These are phyloP conservation scores for Eucalyptus cladocalyx DNA, from an alignment of 345 rosid species.

Conservation along the genomic window DNA sequence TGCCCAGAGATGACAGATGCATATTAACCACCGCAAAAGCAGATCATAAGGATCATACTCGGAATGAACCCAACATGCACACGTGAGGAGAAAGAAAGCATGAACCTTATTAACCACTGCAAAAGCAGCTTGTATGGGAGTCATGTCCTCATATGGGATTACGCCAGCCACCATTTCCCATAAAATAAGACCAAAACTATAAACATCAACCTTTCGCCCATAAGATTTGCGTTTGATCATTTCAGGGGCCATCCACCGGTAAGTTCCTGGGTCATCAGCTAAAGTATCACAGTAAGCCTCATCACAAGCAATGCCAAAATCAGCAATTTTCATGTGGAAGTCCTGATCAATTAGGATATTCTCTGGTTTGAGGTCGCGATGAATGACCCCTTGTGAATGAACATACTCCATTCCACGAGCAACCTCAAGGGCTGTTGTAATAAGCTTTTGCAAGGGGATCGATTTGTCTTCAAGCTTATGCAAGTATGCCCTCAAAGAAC, in stretches of 20 bases:
- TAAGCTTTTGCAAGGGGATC: conserved; percentile 54
- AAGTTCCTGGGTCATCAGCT: conserved; percentile 97
- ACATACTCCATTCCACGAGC: conserved; percentile 93
- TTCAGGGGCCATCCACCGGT: conserved; percentile 99
- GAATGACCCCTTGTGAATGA: conserved; percentile 80
- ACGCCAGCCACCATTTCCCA: conserved; percentile 98
- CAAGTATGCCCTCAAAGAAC: conserved; percentile 78
- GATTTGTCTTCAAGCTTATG: conserved; percentile 83
- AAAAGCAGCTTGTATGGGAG: conserved; percentile 98
- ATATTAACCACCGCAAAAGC: not conserved
- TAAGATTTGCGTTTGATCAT: conserved; percentile 88
- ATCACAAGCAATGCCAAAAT: conserved; percentile 97
- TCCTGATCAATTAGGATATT: conserved; percentile 69
- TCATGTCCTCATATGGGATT: conserved; percentile 94
- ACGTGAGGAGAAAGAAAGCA: not conserved
- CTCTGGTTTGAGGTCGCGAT: conserved; percentile 98
- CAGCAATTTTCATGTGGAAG: conserved; percentile 77
- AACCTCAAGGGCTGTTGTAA: conserved; percentile 59
- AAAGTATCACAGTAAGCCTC: conserved; percentile 66
- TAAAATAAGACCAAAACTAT: conserved; percentile 87
- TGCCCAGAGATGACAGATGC: not conserved
- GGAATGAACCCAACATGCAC: not conserved
- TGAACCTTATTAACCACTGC: conserved; percentile 89
- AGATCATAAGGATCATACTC: not conserved
- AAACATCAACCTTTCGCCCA: conserved; percentile 83